Percentiles rank a stretch among this genome's conserved stretches.
phyloP scores from a whole-genome alignment of 768 basidiomycete species.

The Mycena alexandri region DNA sequence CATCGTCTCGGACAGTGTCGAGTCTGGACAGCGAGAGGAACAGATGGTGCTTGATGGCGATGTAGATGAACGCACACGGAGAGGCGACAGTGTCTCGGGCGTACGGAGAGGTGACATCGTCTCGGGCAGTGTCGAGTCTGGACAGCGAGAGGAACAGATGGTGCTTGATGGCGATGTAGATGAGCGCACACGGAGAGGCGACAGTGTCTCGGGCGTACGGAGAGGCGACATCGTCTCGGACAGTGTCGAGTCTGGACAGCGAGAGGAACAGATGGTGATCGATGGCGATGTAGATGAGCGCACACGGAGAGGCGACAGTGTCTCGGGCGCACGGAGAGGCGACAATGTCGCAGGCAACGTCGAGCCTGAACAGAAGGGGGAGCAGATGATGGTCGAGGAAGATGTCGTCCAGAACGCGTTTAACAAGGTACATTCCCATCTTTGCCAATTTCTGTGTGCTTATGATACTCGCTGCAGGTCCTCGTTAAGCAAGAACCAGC shows the following conservation, averaged over 20 bases:
- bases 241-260: background rate
- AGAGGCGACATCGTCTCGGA: background rate
- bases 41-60: background rate
- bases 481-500: constrained; percentile 10
- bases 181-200: background rate
- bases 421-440: background rate
- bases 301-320: background rate
- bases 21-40: background rate
- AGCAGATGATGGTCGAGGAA: too few relatives aligned
- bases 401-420: too few relatives aligned
- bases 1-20: background rate
- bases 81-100: background rate
- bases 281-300: background rate
- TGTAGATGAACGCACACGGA: background rate
- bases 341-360: background rate
- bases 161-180: background rate
- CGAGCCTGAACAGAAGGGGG: too few relatives aligned
- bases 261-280: background rate
- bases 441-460: background rate
- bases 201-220: background rate
- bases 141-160: background rate
- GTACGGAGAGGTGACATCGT: background rate
- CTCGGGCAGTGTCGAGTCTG: too few relatives aligned
- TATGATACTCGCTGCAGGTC: background rate
- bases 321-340: background rate